phyloP scores from a whole-genome alignment of 2,329 filamentous ascomycete genomes.

The Pestalotiopsis sp. region DNA sequence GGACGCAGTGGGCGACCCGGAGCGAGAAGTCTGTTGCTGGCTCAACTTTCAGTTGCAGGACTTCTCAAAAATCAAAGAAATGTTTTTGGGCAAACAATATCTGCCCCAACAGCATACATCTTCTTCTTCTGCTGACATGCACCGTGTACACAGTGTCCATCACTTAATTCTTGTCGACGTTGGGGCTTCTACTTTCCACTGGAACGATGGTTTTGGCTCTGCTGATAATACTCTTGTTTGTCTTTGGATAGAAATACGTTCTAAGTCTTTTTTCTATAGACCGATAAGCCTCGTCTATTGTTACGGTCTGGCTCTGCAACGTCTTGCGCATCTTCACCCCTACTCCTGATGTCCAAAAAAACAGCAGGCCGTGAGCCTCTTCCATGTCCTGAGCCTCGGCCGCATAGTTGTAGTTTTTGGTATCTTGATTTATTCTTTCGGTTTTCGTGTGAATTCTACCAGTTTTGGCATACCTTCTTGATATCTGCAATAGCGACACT shows the following conservation, averaged over 20 bases:
- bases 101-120: background rate
- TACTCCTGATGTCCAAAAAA: too few species aligned
- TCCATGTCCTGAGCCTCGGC: background rate
- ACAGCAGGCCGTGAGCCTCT: background rate
- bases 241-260: too few species aligned
- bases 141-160: background rate
- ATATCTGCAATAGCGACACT: conserved; percentile 38
- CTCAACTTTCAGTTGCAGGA: background rate
- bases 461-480: conserved; percentile 13
- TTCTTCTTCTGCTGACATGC: background rate
- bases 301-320: too few species aligned
- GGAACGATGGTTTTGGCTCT: too few species aligned
- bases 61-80: background rate
- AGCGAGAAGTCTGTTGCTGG: background rate
- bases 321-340: too few species aligned
- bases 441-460: background rate
- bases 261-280: too few species aligned
- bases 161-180: background rate
- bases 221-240: too few species aligned
- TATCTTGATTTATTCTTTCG: background rate
- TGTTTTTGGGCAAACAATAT: background rate
- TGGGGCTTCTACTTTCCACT: too few species aligned
- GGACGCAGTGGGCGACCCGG: background rate
- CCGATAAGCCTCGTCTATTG: too few species aligned
- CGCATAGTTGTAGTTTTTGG: too few species aligned